Evolutionary conservation across 176 grass and related monocot species (phyloP), one percentile per base, ranked within the genome.

Genomic region (Aegilops sharonensis): DNA sequence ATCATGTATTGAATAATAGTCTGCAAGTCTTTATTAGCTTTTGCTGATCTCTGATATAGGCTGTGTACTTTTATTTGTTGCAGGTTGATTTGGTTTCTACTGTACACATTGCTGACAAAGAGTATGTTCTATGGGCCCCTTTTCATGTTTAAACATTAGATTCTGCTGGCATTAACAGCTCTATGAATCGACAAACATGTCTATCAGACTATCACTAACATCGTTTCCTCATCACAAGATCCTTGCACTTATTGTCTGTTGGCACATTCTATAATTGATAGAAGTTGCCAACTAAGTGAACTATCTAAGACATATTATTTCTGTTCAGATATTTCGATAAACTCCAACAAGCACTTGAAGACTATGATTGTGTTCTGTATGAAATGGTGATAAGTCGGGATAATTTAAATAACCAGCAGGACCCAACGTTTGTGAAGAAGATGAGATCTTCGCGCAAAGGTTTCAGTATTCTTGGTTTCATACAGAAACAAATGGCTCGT

Each of bases 31-130:
- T 9, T 3, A 30, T 32, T 48, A 34, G 1, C 8, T 35, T 85
- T 81, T 34, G 20, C 73, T 83, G 37, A 54, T 62, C 29, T 84
- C 25, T 80, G 21, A 69, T 45, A 3, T 45, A 3, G 70, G 13
- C 63, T 81, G 11, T 62, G 13, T 31, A 59, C 54, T 57, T 68
- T 2, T 78, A 20, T 79, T 88, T 74, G 6, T 60, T 87, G 75
- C 89, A 98, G 91, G 94, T 98, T 17, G 96, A 98, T 88, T 91
- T 98, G 87, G 90, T 98, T 12, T 95, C 94, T 20, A 92, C 91
- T 12, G 91, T 98, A 21, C 96, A 95, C 89, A 94, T 95, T 81
- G 96, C 93, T 3, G 96, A 98, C 78, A 95, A 85, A 84, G 78
- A 87, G 92, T 98, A 70, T 23, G 90, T 85, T 29, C 59, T 31